Evolutionary conservation across 2,329 filamentous ascomycete species (phyloP), one percentile per base, ranked within the genome.

Genomic region (Herpotrichia juniperi): DNA sequence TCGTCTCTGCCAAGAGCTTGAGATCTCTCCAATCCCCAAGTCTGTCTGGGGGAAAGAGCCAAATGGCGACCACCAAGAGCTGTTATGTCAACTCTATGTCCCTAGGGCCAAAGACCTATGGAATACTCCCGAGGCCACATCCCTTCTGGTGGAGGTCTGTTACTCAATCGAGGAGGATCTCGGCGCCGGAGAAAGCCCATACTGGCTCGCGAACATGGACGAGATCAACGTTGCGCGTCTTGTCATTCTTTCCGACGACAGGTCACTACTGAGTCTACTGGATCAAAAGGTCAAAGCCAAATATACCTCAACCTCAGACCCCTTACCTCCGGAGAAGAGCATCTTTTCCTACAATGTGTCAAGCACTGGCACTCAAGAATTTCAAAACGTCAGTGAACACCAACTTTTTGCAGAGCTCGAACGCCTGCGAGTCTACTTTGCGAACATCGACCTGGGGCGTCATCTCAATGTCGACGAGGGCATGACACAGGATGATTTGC

Each of bases 11-110:
- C 87, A 90, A 62, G 89, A 91, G 42, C 79, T 97, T 22, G 87
- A 88, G 57, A 80, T 97, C 25, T 88, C 91, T 12, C 81, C 83
- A 6, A 79, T 90, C 7, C 93, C 94, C 1, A 87, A 87, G 28
- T 83, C 86, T 0, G 83, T 97, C 26, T 97, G 94, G 93, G 93
- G 90, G 46, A 83, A 87, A 54, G 81, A 85, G 63, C 84, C 90
- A 4, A 81, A 87, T 1, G 83, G 85, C 25, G 79, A 83, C 11
- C 80, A 86, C 40, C 83, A 91, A 59, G 81, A 84, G 49, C 82
- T 96, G 31, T 84, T 91, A 64, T 85, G 86, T 4, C 85, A 89
- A 64, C 80, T 96, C 2, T 96, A 96, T 67, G 81, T 91, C 24
- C 80, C 85, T 50, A 85, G 89, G 39, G 83, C 89, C 4, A 93